These are phyloP conservation scores for Daldinia sp. DNA, from an alignment of 2,329 filamentous ascomycete genomes.

Conservation along the genomic window DNA sequence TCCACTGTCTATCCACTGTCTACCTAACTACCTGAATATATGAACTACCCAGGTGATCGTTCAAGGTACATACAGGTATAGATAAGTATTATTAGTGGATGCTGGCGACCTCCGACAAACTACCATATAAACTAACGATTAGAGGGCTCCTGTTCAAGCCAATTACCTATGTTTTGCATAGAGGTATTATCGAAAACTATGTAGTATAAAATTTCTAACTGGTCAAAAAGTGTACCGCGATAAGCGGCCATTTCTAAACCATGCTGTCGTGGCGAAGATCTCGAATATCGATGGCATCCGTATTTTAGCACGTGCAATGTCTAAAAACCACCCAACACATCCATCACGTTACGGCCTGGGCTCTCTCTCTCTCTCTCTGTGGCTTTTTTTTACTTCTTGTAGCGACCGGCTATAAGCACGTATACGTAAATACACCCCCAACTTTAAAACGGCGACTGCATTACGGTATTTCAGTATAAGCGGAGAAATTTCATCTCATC, in stretches of 20 bases:
- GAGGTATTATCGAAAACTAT: not conserved
- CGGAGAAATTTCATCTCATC: not conserved
- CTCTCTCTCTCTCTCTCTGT: slow-evolving; percentile 6
- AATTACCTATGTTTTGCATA: not conserved
- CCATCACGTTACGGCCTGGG: slow-evolving; percentile 30
- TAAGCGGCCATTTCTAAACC: slow-evolving; percentile 25
- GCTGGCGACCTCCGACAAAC: slow-evolving; percentile 5
- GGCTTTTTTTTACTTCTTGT: not conserved
- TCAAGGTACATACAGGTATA: no score
- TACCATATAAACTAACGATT: slow-evolving; percentile 6
- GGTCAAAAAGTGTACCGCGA: slow-evolving; percentile 18
- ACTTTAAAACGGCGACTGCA: not conserved
- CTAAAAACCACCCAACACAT: slow-evolving; percentile 23
- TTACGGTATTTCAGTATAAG: not conserved
- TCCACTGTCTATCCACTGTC: no score
- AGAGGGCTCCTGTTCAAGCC: not conserved
- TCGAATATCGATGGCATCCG: slow-evolving; percentile 9
- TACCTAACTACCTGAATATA: no score
- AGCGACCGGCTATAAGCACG: not conserved
- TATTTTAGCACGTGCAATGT: slow-evolving; percentile 21
- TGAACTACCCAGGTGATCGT: no score
- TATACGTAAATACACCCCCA: not conserved
- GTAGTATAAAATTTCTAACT: not conserved
- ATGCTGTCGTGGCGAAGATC: slow-evolving; percentile 30
- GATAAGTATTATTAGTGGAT: slow-evolving; percentile 8